Conservation (phyloP, 2,329 filamentous ascomycete species). For the Aspergillus sp. region DNA sequence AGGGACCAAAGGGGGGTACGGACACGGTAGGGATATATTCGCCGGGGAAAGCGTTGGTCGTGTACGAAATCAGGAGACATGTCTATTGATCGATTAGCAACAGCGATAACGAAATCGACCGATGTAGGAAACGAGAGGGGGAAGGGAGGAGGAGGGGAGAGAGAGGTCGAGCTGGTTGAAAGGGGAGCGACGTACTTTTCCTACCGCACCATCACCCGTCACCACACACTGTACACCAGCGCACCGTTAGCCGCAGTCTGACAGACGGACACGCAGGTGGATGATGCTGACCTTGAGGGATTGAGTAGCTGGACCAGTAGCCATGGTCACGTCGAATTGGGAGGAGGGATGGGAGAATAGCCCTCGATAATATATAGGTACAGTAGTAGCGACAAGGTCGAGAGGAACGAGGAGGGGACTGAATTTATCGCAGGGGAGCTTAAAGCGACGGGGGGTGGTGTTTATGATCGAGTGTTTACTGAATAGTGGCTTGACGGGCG, state of each 20-base stretch:
- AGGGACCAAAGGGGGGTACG: conserved; percentile 29
- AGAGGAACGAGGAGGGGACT: background rate
- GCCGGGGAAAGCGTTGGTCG: conserved; percentile 98
- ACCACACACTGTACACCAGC: conserved; percentile 78
- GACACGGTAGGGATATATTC: conserved; percentile 97
- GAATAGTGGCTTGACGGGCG: conserved; percentile 6
- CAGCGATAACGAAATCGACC: background rate
- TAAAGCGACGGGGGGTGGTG: background rate
- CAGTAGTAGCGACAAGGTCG: conserved; percentile 10
- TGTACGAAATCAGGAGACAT: conserved; percentile 98
- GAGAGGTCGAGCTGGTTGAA: conserved; percentile 1
- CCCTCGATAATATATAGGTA: conserved; percentile 11
- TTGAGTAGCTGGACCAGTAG: conserved; percentile 82
- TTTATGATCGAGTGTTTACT: background rate
- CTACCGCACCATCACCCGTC: conserved; percentile 97
- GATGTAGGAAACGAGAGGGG: conserved; percentile 4
- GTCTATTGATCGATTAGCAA: conserved; percentile 60
- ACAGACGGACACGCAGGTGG: conserved; percentile 13
- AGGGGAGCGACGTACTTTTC: conserved; percentile 69
- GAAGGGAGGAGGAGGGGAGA: no score
- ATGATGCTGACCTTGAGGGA: conserved; percentile 74
- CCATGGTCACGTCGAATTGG: conserved; percentile 51
- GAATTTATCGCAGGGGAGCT: background rate
- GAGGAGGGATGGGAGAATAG: conserved; percentile 5
- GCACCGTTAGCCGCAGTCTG: conserved; percentile 41